Percentiles rank a stretch among this genome's conserved stretches.
Conservation (phyloP, 495 filamentous ascomycete species). For the Pseudoneurospora amorphoporcata region DNA sequence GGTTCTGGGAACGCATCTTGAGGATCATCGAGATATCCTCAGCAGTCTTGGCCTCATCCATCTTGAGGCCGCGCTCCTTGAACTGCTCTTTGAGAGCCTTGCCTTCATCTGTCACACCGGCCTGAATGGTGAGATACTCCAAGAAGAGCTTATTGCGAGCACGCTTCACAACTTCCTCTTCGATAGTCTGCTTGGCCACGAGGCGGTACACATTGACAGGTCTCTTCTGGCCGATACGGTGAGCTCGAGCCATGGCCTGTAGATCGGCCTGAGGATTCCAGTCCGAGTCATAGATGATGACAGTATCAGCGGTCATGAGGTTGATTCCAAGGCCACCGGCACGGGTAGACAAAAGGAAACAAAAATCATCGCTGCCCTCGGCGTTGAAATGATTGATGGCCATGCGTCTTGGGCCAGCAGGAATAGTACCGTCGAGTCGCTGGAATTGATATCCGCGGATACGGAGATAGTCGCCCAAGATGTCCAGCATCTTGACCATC, state of each 20-base stretch:
- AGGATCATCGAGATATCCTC: constrained; percentile 90
- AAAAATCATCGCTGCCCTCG: constrained; percentile 86
- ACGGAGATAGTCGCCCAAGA: constrained; percentile 85
- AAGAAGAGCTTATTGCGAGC: constrained; percentile 96
- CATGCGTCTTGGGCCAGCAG: constrained; percentile 68
- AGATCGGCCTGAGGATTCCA: constrained; percentile 99
- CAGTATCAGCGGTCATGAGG: constrained; percentile 96
- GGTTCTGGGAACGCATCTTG: constrained; percentile 85
- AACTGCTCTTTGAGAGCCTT: constrained; percentile 57
- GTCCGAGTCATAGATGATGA: constrained; percentile 96
- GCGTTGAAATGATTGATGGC: constrained; percentile 98
- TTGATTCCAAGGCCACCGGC: constrained; percentile 97
- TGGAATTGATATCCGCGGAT: constrained; percentile 86
- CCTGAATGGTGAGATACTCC: constrained; percentile 96
- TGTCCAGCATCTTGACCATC: constrained; percentile 98
- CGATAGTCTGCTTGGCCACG: constrained; percentile 94
- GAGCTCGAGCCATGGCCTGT: constrained; percentile 95
- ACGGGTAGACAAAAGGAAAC: constrained; percentile 88
- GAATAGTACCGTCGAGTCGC: constrained; percentile 88
- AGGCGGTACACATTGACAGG: constrained; percentile 92
- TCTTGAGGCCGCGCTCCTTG: constrained; percentile 42
- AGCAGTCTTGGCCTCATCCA: constrained; percentile 68
- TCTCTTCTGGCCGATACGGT: constrained; percentile 92
- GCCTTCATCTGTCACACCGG: constrained; percentile 88
- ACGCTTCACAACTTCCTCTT: constrained; percentile 92